Conservation (phyloP, 2,329 filamentous ascomycete species). For the Talaromyces verruculosus region DNA sequence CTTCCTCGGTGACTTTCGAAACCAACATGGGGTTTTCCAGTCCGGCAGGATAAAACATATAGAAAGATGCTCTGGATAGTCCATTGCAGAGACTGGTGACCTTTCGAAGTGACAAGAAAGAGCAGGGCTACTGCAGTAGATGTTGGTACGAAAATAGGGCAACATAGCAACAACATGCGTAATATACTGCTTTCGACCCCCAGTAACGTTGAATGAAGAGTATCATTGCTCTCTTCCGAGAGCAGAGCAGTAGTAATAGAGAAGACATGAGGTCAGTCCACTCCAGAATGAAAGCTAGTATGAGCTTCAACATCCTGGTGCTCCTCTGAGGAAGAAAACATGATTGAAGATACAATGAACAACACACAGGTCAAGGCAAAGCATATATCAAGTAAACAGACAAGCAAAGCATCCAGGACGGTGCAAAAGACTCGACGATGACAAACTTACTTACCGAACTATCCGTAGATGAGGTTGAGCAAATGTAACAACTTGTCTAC, state of each 20-base stretch:
- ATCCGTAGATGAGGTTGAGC: slow-evolving; percentile 14
- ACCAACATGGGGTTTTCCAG: no score
- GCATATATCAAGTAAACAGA: background rate
- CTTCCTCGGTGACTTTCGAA: background rate
- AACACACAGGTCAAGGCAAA: background rate
- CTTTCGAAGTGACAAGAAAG: background rate
- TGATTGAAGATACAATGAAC: background rate
- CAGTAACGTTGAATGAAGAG: background rate
- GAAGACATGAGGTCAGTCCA: background rate
- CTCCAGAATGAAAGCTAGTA: no score
- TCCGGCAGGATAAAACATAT: background rate
- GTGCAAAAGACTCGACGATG: background rate
- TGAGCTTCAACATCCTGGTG: background rate
- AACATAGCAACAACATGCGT: background rate
- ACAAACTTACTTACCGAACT: slow-evolving; percentile 8
- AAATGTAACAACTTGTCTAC: slow-evolving; percentile 16
- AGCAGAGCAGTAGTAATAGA: background rate
- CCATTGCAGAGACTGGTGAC: background rate
- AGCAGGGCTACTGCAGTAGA: background rate
- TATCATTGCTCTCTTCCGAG: no score
- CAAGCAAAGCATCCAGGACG: background rate
- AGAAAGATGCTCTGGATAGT: background rate
- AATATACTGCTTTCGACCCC: background rate
- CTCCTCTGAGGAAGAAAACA: background rate
- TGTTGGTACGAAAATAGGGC: background rate